These are phyloP conservation scores for Verbascum thapsus DNA, from an alignment of 257 asterid species.

Conservation along the genomic window DNA sequence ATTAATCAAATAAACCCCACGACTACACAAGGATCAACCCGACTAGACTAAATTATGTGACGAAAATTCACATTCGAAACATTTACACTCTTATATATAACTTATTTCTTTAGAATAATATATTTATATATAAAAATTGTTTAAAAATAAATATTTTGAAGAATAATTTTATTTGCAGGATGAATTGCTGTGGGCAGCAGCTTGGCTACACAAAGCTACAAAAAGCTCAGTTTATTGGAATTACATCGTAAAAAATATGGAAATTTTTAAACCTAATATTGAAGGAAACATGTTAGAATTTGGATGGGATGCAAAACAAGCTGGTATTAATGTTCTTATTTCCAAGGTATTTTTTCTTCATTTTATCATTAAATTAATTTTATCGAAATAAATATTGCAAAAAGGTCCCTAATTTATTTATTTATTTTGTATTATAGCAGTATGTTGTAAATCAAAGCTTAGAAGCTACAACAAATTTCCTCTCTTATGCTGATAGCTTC, in stretches of 20 bases:
- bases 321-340: constrained; percentile 52
- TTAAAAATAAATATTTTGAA: background rate
- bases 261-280: constrained; percentile 31
- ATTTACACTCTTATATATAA: too few species aligned
- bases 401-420: background rate
- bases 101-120: too few species aligned
- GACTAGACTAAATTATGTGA: too few species aligned
- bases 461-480: constrained; percentile 37
- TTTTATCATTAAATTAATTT: too few species aligned
- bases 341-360: constrained; percentile 39
- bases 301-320: constrained; percentile 61
- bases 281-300: constrained; percentile 41
- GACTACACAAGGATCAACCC: too few species aligned
- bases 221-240: constrained; percentile 37
- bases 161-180: constrained; percentile 28
- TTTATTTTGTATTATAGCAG: constrained; percentile 19
- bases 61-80: too few species aligned
- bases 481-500: constrained; percentile 39
- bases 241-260: constrained; percentile 34
- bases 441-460: constrained; percentile 23
- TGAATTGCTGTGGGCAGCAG: constrained; percentile 56
- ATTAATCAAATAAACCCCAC: too few species aligned
- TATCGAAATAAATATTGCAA: background rate
- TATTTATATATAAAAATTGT: too few species aligned
- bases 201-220: constrained; percentile 51